Percentiles rank a stretch among this genome's conserved stretches.
Conservation (phyloP, 495 filamentous ascomycete genomes). For the Poronia punctata region DNA sequence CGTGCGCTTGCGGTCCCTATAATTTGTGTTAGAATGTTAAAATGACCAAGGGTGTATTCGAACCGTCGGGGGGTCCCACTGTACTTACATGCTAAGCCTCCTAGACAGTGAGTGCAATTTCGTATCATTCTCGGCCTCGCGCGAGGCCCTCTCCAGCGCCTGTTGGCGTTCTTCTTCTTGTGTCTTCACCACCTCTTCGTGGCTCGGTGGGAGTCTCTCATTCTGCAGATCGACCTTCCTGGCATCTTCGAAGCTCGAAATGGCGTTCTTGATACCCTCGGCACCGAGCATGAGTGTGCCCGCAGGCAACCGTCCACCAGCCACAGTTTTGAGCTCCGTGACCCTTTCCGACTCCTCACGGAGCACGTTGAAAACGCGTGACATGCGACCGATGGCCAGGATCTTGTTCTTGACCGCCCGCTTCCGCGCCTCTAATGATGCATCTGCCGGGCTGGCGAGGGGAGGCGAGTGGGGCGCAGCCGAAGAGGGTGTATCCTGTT, state of each 20-base stretch:
- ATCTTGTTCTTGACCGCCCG: conserved; percentile 99
- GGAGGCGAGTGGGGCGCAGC: conserved; percentile 65
- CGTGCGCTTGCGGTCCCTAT: conserved; percentile 24
- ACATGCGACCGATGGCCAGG: conserved; percentile 90
- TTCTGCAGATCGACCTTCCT: conserved; percentile 96
- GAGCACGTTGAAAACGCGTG: conserved; percentile 96
- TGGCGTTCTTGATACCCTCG: conserved; percentile 98
- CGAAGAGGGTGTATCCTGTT: conserved; percentile 62
- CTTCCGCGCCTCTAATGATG: conserved; percentile 85
- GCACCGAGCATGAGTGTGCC: conserved; percentile 97
- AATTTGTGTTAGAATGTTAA: not conserved
- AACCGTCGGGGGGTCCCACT: no score
- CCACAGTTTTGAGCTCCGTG: conserved; percentile 93
- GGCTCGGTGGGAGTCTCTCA: conserved; percentile 82
- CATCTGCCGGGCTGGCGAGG: conserved; percentile 51
- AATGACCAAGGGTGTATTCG: no score
- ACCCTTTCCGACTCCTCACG: conserved; percentile 96
- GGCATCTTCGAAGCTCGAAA: conserved; percentile 95
- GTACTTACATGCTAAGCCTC: conserved; percentile 89
- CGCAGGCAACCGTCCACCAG: conserved; percentile 85
- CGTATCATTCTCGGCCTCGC: conserved; percentile 86
- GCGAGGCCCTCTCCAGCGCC: conserved; percentile 74
- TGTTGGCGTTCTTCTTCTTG: conserved; percentile 70
- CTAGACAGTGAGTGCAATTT: conserved; percentile 77
- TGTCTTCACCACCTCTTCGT: conserved; percentile 80